Conservation (phyloP, 1,139 yeast genomes). For the Sugiyamaella castrensis region DNA sequence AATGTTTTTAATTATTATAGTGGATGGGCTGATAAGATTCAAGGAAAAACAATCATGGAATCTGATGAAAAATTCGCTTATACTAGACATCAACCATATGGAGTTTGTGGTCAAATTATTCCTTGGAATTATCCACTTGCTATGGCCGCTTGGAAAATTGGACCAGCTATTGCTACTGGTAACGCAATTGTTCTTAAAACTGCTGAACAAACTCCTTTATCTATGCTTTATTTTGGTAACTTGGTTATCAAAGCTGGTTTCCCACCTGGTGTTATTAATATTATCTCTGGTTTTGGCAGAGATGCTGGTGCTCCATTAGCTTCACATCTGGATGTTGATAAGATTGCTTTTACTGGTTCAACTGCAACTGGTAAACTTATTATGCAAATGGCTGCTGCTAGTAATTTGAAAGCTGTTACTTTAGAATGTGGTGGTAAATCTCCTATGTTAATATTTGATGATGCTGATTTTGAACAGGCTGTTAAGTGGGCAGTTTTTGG, state of each 20-base stretch:
- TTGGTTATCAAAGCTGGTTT: conserved; percentile 66
- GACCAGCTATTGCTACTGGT: conserved; percentile 78
- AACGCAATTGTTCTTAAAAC: conserved; percentile 72
- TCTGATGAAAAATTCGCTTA: conserved; percentile 61
- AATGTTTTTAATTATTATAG: conserved; percentile 66
- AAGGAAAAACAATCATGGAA: conserved; percentile 66
- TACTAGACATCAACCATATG: conserved; percentile 63
- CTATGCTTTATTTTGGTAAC: conserved; percentile 60
- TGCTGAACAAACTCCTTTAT: conserved; percentile 76
- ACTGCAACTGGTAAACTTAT: conserved; percentile 73
- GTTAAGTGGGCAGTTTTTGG: conserved; percentile 59
- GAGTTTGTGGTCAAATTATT: conserved; percentile 80
- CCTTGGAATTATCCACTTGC: conserved; percentile 91
- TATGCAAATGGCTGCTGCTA: conserved; percentile 62
- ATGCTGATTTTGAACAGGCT: conserved; percentile 64
- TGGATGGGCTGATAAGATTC: conserved; percentile 73
- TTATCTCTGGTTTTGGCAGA: conserved; percentile 72
- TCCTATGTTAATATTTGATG: conserved; percentile 74
- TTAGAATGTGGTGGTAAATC: conserved; percentile 87
- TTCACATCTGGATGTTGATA: conserved; percentile 65
- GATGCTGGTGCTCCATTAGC: conserved; percentile 67
- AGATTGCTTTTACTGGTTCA: conserved; percentile 86
- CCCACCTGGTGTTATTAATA: conserved; percentile 76
- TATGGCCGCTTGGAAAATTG: conserved; percentile 81
- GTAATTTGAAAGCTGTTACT: conserved; percentile 54